Evolutionary conservation across 1,139 yeast species (phyloP).

Genomic region (Geotrichum klebahnii): DNA sequence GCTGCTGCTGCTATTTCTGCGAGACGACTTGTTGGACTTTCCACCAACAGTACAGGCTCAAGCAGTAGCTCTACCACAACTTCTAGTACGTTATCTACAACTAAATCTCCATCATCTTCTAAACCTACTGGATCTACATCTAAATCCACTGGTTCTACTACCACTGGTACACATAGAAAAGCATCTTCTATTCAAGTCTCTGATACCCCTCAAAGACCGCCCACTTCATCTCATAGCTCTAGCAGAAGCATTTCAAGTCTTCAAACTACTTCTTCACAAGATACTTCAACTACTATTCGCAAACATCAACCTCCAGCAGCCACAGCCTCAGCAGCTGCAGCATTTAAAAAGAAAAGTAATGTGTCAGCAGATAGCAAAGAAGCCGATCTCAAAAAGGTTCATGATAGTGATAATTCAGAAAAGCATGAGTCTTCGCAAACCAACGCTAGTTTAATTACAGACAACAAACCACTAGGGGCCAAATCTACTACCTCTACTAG

Average conservation of each 20-base stretch:
- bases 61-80: background rate
- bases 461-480: background rate
- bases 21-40: background rate
- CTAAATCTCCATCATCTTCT: background rate
- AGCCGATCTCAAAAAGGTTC: background rate
- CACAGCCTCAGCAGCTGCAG: conserved; percentile 14
- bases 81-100: background rate
- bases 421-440: background rate
- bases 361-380: background rate
- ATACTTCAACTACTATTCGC: background rate
- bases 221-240: background rate
- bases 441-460: background rate
- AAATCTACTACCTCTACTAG: background rate
- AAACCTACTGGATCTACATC: background rate
- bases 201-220: background rate
- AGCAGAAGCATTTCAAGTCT: background rate
- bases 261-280: background rate
- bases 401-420: background rate
- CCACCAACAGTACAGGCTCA: too few species aligned
- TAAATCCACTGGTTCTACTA: background rate
- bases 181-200: background rate
- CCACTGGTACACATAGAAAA: background rate
- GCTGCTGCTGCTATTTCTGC: conserved; percentile 18
- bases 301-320: background rate
- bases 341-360: conserved; percentile 4